Evolutionary conservation across 306 rosid species (phyloP), one percentile per base, ranked within the genome.

Genomic region (Malus sieversii): DNA sequence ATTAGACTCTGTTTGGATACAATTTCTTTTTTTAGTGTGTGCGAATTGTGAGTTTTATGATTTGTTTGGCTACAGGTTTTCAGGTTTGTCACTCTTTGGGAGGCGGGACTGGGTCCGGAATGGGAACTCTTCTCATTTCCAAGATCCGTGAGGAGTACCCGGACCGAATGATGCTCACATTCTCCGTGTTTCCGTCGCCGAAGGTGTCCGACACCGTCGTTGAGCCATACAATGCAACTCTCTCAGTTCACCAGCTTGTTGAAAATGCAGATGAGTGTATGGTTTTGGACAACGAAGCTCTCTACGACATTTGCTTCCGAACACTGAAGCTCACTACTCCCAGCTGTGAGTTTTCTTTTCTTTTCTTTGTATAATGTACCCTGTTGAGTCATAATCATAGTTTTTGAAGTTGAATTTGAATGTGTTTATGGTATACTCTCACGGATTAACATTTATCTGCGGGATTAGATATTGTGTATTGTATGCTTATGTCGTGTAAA

Each of bases 81-180:
- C 91, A 87, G 83, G 91, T 87, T 33, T 87, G 91, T 65, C 91
- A 87, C 77, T 87, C 91, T 1, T 66, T 87, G 48, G 91, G 91
- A 25, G 91, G 88, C 6, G 91, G 91, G 20, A 87, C 88, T n/a
- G 91, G 91, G 7, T 87, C 91, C 13, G 91, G 91, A 71, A 87
- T 84, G 91, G 88, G 91, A 69, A 87, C 91, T 0, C 88, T 87
- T 69, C 86, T 84, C 38, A 87, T 87, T 58, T 87, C 91, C 4
- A 87, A 87, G 84, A 87, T 87, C 72, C 63, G 90, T 52, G 91
- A 87, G 70, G 91, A 87, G 30, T 87, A 87, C 58, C 91, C 88
- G 14, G 91, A 84, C 57, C 44, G 91, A 9, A 87, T 87, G 91
- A 87, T 87, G 91, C 88, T 87, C 15, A 84, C 91, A 2, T 87